A percentile compares a stretch with the other conserved stretches of the same genome.
Evolutionary conservation across 306 rosid genomes (phyloP).

Genomic region (Glycine tomentella): DNA sequence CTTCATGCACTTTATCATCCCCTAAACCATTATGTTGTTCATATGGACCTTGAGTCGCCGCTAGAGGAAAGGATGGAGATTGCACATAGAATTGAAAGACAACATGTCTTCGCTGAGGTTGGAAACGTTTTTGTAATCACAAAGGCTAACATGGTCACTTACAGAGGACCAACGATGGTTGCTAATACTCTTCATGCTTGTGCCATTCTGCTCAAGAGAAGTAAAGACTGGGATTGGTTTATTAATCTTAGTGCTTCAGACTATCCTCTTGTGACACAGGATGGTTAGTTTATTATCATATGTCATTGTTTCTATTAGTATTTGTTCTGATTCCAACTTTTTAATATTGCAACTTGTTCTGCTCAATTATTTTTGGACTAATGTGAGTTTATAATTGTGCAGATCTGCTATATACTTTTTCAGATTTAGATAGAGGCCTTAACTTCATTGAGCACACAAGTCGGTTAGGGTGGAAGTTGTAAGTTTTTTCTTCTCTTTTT

Average conservation of each 20-base stretch:
- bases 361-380: slow-evolving; percentile 32
- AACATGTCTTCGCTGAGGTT: slow-evolving; percentile 67
- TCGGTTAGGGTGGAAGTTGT: slow-evolving; percentile 90
- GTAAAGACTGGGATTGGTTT: slow-evolving; percentile 98
- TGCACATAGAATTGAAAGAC: slow-evolving; percentile 70
- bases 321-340: slow-evolving; percentile 30
- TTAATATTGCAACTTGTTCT: slow-evolving; percentile 13
- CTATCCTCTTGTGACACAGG: slow-evolving; percentile 95
- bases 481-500: slow-evolving; percentile 48
- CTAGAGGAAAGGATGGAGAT: slow-evolving; percentile 83
- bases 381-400: slow-evolving; percentile 39
- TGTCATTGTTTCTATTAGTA: background rate
- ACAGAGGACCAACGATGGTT: slow-evolving; percentile 96
- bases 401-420: slow-evolving; percentile 80
- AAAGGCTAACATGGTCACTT: slow-evolving; percentile 93
- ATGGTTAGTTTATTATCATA: slow-evolving; percentile 67
- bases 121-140: slow-evolving; percentile 81
- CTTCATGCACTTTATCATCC: slow-evolving; percentile 92
- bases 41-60: slow-evolving; percentile 84
- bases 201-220: slow-evolving; percentile 86
- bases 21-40: slow-evolving; percentile 82
- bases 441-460: slow-evolving; percentile 97
- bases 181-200: slow-evolving; percentile 97
- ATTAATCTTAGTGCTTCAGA: slow-evolving; percentile 98
- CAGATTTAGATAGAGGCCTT: slow-evolving; percentile 61